A percentile compares a stretch with the other conserved stretches of the same genome.
These are phyloP conservation scores for Leccinum ochraceum DNA, from an alignment of 768 basidiomycete genomes.

Conservation along the genomic window DNA sequence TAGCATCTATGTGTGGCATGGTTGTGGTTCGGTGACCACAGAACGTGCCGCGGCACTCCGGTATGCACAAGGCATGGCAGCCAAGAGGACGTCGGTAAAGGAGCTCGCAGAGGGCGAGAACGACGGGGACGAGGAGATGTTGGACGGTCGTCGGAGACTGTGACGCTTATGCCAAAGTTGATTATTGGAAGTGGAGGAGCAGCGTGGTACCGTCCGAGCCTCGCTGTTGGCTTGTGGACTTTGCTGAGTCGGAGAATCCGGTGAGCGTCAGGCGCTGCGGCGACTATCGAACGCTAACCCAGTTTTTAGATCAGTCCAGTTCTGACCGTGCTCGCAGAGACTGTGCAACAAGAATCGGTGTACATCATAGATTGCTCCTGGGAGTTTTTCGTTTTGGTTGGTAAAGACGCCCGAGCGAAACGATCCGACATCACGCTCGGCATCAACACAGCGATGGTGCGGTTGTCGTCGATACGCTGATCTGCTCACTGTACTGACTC, in stretches of 20 bases:
- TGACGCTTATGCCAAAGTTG: constrained; percentile 66
- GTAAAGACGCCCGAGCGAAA: constrained; percentile 58
- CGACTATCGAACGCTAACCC: constrained; percentile 4
- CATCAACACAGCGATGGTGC: constrained; percentile 56
- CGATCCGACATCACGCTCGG: constrained; percentile 64
- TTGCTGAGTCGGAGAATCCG: constrained; percentile 31
- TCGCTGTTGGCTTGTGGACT: constrained; percentile 61
- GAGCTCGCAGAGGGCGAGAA: constrained; percentile 66
- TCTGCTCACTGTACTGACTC: neutral
- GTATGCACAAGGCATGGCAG: constrained; percentile 55
- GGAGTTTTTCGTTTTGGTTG: constrained; percentile 79
- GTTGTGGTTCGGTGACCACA: constrained; percentile 57
- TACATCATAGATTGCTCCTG: constrained; percentile 75
- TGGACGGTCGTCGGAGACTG: constrained; percentile 84
- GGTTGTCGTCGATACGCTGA: constrained; percentile 10
- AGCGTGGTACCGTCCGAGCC: constrained; percentile 44
- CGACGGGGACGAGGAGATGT: constrained; percentile 70
- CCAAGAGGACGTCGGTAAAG: constrained; percentile 40
- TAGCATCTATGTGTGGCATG: constrained; percentile 80
- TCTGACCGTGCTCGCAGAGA: constrained; percentile 44
- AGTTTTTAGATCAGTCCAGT: constrained; percentile 47
- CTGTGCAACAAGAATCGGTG: constrained; percentile 45
- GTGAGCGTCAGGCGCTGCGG: constrained; percentile 38
- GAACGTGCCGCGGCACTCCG: constrained; percentile 64
- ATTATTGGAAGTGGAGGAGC: constrained; percentile 80